Conservation (phyloP, 73 alveolate species). For the Chromera velia region DNA sequence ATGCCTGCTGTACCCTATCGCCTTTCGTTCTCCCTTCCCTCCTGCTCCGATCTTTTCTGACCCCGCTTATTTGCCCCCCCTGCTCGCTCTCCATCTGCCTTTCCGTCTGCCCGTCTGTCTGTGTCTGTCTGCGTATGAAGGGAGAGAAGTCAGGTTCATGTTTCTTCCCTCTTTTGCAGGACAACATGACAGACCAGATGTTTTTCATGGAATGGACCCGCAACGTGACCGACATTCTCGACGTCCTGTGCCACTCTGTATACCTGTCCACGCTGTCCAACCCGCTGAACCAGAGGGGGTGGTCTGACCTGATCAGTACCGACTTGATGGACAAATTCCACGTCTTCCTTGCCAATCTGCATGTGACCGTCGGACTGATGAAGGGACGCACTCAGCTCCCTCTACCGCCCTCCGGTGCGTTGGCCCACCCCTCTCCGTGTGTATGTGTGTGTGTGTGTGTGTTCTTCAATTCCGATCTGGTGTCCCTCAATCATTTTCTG, state of each 20-base stretch:
- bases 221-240: slow-evolving; percentile 42
- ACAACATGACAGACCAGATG: slow-evolving; percentile 18
- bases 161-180: neutral
- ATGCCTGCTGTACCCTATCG: no score
- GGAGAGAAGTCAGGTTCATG: neutral
- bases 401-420: slow-evolving; percentile 38
- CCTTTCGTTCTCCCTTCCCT: no score
- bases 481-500: no score
- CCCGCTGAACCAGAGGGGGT: slow-evolving; percentile 89
- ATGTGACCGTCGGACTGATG: slow-evolving; percentile 95
- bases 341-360: slow-evolving; percentile 91
- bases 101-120: neutral
- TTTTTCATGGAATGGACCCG: slow-evolving; percentile 32
- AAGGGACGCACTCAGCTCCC: slow-evolving; percentile 96
- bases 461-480: no score
- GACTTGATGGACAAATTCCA: slow-evolving; percentile 94
- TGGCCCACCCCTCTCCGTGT: slow-evolving; percentile 25
- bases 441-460: slow-evolving; percentile 24
- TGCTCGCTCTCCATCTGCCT: neutral
- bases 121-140: neutral
- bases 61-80: no score
- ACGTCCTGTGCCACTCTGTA: slow-evolving; percentile 45
- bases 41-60: no score
- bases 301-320: slow-evolving; percentile 91
- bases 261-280: slow-evolving; percentile 79